These are phyloP conservation scores for Debaryomyces udenii DNA, from an alignment of 1,139 yeast species.

Conservation along the genomic window DNA sequence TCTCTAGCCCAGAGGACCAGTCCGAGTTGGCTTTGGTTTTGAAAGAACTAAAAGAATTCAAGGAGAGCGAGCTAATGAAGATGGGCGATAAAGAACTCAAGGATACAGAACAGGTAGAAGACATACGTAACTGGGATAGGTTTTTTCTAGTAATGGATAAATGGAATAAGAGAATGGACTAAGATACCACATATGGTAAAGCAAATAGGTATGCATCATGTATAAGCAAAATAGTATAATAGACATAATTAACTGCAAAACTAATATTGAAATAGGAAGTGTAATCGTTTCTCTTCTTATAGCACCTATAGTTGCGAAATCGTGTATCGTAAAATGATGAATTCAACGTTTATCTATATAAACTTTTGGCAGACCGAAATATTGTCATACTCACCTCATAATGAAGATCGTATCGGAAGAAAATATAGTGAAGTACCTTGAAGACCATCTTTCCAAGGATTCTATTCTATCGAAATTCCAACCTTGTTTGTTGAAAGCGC, in stretches of 20 bases:
- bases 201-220: background rate
- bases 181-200: background rate
- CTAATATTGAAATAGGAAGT: too few relatives aligned
- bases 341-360: too few relatives aligned
- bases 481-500: constrained; percentile 30
- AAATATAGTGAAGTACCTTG: constrained; percentile 23
- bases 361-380: too few relatives aligned
- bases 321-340: too few relatives aligned
- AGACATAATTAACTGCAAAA: too few relatives aligned
- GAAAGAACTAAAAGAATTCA: constrained; percentile 20
- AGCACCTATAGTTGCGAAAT: too few relatives aligned
- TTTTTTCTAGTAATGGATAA: constrained; percentile 8
- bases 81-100: background rate
- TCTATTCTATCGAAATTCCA: constrained; percentile 28
- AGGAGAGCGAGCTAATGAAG: constrained; percentile 21
- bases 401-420: constrained; percentile 37
- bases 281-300: too few relatives aligned
- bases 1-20: constrained; percentile 4
- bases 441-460: constrained; percentile 19
- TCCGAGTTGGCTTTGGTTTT: constrained; percentile 13
- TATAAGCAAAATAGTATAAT: background rate
- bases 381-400: background rate
- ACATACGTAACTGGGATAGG: constrained; percentile 7
- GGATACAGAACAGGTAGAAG: background rate
- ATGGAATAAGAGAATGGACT: constrained; percentile 7